These are phyloP conservation scores for Schizosaccharomyces japonicus DNA, from an alignment of 805 yeast genomes.

Conservation along the genomic window DNA sequence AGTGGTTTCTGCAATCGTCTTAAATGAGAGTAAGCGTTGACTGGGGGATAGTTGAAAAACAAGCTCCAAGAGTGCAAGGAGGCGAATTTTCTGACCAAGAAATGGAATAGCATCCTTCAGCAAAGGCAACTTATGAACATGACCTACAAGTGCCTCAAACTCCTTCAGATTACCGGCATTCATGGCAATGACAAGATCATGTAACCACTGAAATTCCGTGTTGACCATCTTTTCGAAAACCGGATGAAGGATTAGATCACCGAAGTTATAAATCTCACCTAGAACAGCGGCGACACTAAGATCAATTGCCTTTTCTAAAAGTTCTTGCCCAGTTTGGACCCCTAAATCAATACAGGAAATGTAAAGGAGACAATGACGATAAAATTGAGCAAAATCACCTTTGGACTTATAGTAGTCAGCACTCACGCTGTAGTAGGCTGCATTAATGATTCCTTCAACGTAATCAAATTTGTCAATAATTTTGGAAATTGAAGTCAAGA, in stretches of 20 bases:
- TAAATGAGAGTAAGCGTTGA: constrained; percentile 47
- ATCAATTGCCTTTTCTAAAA: constrained; percentile 40
- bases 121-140: constrained; percentile 27
- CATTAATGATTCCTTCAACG: constrained; percentile 41
- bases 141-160: constrained; percentile 29
- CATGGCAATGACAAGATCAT: constrained; percentile 41
- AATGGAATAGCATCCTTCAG: constrained; percentile 37
- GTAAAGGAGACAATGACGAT: constrained; percentile 58
- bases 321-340: constrained; percentile 19
- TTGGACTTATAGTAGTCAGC: constrained; percentile 52
- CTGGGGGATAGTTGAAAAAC: constrained; percentile 56
- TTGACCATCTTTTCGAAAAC: constrained; percentile 33
- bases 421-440: constrained; percentile 60
- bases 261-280: constrained; percentile 89
- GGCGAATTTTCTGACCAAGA: constrained; percentile 69
- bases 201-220: constrained; percentile 41
- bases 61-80: constrained; percentile 74
- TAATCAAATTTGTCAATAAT: constrained; percentile 30
- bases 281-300: constrained; percentile 65
- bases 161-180: constrained; percentile 52
- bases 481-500: constrained; percentile 36
- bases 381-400: constrained; percentile 59
- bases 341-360: constrained; percentile 38
- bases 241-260: constrained; percentile 80
- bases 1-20: constrained; percentile 50